Conservation (phyloP, 352 stramenopile species). For the Phytophthora pinifolia region DNA sequence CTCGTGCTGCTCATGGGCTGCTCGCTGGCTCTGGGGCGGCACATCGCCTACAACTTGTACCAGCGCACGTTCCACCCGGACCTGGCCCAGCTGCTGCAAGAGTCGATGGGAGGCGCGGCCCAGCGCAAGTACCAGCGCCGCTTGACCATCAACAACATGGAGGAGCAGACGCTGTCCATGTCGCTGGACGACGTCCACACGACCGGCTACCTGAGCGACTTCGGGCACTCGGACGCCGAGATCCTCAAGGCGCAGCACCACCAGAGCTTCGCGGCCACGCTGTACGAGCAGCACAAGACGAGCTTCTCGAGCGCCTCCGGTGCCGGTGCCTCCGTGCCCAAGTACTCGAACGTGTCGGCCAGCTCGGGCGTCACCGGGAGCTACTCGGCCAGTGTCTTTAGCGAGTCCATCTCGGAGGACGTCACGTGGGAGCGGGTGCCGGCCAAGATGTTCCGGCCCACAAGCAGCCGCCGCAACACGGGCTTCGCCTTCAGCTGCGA, state of each 20-base stretch:
- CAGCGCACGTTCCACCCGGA: constrained; percentile 77
- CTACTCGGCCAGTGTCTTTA: constrained; percentile 70
- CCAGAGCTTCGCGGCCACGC: constrained; percentile 19
- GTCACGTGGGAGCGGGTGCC: constrained; percentile 43
- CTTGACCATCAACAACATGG: constrained; percentile 71
- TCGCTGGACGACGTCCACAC: constrained; percentile 71
- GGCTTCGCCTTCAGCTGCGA: constrained; percentile 85
- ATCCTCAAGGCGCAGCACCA: constrained; percentile 36
- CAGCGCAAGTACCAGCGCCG: constrained; percentile 41
- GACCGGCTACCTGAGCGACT: constrained; percentile 48
- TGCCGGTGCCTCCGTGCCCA: constrained; percentile 18
- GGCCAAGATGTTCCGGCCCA: constrained; percentile 38
- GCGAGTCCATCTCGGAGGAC: constrained; percentile 49
- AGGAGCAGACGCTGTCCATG: constrained; percentile 78
- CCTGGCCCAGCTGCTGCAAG: constrained; percentile 67
- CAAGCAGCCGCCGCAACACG: constrained; percentile 51
- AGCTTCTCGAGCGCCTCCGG: constrained; percentile 7
- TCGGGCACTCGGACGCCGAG: constrained; percentile 48
- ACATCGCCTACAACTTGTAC: constrained; percentile 82
- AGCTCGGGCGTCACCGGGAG: constrained; percentile 32
- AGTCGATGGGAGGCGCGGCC: constrained; percentile 41
- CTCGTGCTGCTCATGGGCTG: constrained; percentile 72
- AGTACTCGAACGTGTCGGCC: constrained; percentile 20
- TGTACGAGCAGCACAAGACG: constrained; percentile 35
- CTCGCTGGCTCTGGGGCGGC: constrained; percentile 61